These are phyloP conservation scores for Trichocomaceae sp. DNA, from an alignment of 2,329 filamentous ascomycete genomes.

Conservation along the genomic window DNA sequence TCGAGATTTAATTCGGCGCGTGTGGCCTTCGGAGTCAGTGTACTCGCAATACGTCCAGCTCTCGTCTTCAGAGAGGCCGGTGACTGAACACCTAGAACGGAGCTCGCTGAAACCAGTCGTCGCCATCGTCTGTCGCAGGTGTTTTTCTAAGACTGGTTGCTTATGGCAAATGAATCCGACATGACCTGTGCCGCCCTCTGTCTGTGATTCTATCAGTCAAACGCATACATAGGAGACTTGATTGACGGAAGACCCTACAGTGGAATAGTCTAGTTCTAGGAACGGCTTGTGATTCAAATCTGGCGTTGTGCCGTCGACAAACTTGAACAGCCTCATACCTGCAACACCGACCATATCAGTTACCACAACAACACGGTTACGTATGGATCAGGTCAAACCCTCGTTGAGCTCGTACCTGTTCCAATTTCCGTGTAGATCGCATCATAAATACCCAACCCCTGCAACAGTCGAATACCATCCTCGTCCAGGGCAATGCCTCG, in stretches of 20 bases:
- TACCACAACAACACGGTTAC: no score
- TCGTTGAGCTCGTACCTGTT: constrained; percentile 21
- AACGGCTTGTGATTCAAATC: constrained; percentile 1
- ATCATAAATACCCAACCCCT: constrained; percentile 25
- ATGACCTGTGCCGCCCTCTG: constrained; percentile 24
- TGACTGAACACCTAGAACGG: not conserved
- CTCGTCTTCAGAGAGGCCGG: not conserved
- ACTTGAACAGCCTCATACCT: constrained; percentile 15
- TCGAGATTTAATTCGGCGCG: not conserved
- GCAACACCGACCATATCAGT: not conserved
- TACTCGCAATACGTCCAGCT: constrained; percentile 8
- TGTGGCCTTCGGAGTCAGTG: not conserved
- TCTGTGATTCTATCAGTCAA: no score
- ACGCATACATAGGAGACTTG: not conserved
- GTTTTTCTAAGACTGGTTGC: constrained; percentile 24
- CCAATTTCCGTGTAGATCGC: constrained; percentile 25
- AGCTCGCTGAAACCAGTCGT: not conserved
- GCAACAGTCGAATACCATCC: constrained; percentile 27
- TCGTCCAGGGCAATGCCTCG: constrained; percentile 28
- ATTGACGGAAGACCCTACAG: not conserved
- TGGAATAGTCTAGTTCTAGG: constrained; percentile 7
- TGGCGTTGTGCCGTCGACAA: constrained; percentile 1
- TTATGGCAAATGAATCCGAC: constrained; percentile 27
- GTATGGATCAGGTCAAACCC: no score
- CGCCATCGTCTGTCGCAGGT: constrained; percentile 8